A percentile compares a stretch with the other conserved stretches of the same genome.
These are phyloP conservation scores for Yamadazyma phyllophila DNA, from an alignment of 805 yeast species.

Conservation along the genomic window DNA sequence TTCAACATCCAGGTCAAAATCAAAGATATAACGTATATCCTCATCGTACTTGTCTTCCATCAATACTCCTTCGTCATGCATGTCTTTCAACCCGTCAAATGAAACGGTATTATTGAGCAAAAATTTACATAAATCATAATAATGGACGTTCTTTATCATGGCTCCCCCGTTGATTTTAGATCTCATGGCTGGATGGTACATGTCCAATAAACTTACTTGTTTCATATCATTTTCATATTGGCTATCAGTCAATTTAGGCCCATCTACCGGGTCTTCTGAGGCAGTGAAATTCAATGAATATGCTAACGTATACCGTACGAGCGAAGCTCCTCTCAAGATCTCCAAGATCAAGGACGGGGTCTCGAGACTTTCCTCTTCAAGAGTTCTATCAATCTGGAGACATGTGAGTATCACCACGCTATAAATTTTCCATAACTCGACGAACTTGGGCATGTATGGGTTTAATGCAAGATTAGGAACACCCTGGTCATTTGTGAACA, in stretches of 20 bases:
- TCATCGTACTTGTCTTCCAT: slow-evolving; percentile 13
- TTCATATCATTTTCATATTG: slow-evolving; percentile 7
- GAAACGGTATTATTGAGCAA: slow-evolving; percentile 6
- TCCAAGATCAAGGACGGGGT: slow-evolving; percentile 34
- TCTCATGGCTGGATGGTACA: slow-evolving; percentile 33
- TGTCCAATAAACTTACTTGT: slow-evolving; percentile 6
- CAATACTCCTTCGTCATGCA: slow-evolving; percentile 1
- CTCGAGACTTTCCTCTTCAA: slow-evolving; percentile 21
- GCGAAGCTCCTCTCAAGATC: slow-evolving; percentile 57
- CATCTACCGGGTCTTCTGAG: not conserved
- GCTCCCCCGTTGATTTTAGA: slow-evolving; percentile 36
- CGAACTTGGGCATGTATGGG: slow-evolving; percentile 59
- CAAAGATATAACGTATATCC: slow-evolving; percentile 13
- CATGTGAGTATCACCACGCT: slow-evolving; percentile 60
- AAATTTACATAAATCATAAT: slow-evolving; percentile 7
- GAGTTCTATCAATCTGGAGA: slow-evolving; percentile 46
- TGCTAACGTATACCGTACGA: slow-evolving; percentile 61
- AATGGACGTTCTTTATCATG: slow-evolving; percentile 14
- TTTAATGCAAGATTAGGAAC: slow-evolving; percentile 46
- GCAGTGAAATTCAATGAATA: slow-evolving; percentile 38
- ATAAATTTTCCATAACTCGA: slow-evolving; percentile 65
- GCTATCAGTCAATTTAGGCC: not conserved
- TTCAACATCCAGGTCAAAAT: slow-evolving; percentile 9
- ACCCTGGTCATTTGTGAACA: slow-evolving; percentile 25
- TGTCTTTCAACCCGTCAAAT: slow-evolving; percentile 3